These are phyloP conservation scores for Hamamelis virginiana DNA, from an alignment of 164 flowering plant species.

Conservation along the genomic window DNA sequence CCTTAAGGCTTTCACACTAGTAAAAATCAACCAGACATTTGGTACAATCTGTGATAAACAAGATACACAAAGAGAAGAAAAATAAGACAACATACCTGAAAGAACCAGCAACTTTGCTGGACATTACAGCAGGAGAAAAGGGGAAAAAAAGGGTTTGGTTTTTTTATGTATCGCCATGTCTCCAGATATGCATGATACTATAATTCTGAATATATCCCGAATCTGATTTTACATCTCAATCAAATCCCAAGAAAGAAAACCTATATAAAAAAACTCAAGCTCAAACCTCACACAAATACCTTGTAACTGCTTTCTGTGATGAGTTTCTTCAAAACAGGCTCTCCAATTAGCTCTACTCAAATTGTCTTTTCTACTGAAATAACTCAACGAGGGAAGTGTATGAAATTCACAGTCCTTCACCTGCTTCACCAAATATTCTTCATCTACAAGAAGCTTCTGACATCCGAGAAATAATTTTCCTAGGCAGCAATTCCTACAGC, in stretches of 20 bases:
- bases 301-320: conserved; percentile 26
- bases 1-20: conserved; percentile 37
- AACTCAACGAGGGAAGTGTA: conserved; percentile 28
- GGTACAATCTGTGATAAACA: conserved; percentile 27
- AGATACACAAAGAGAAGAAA: conserved; percentile 8
- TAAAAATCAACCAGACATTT: conserved; percentile 33
- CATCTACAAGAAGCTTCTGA: conserved; percentile 35
- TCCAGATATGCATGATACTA: conserved; percentile 27
- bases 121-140: conserved; percentile 23
- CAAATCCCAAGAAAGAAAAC: conserved; percentile 32
- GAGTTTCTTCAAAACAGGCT: conserved; percentile 29
- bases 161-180: conserved; percentile 29
- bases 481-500: conserved; percentile 66
- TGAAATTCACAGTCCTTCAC: conserved; percentile 26
- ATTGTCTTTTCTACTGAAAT: conserved; percentile 19
- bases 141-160: conserved; percentile 8
- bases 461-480: conserved; percentile 29
- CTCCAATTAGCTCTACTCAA: conserved; percentile 46
- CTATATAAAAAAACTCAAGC: conserved; percentile 32
- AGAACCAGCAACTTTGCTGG: conserved; percentile 38
- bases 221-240: conserved; percentile 47
- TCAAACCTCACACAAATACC: conserved; percentile 45
- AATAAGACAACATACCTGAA: conserved; percentile 19
- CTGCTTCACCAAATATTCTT: conserved; percentile 26
- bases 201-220: conserved; percentile 29